Percentiles rank a stretch among this genome's conserved stretches.
Conservation (phyloP, 202 grass and related monocot genomes). For the Carex arenaria region DNA sequence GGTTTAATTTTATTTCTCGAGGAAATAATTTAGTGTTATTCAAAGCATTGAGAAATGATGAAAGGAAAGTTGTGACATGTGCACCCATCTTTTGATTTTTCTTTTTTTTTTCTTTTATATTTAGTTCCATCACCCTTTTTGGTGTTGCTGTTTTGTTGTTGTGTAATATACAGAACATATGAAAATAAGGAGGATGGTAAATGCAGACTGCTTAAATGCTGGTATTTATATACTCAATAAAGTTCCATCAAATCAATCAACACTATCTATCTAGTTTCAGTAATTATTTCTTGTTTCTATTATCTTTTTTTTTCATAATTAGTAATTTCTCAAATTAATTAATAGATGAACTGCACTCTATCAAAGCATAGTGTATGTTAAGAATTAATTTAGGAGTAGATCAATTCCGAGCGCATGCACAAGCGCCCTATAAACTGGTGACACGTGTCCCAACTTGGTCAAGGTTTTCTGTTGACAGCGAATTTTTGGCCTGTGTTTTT, state of each 20-base stretch:
- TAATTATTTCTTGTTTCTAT: not conserved
- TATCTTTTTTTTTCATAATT: not conserved
- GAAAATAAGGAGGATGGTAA: conserved; percentile 24
- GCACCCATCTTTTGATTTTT: conserved; percentile 16
- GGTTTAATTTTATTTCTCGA: conserved; percentile 26
- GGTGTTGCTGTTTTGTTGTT: conserved; percentile 23
- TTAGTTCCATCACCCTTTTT: conserved; percentile 17
- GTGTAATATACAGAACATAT: conserved; percentile 33
- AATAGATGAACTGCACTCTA: no score
- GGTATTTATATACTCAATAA: conserved; percentile 28
- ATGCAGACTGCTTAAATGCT: conserved; percentile 24
- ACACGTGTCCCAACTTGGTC: no score
- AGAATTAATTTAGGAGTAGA: no score
- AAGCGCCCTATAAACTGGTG: no score
- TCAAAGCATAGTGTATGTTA: no score
- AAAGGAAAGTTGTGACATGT: not conserved
- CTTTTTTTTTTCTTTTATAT: not conserved
- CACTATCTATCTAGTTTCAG: not conserved
- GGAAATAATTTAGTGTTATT: conserved; percentile 29
- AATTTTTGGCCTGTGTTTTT: no score
- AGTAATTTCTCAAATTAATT: not conserved
- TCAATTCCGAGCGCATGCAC: no score
- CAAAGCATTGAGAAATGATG: conserved; percentile 20
- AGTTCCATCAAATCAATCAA: conserved; percentile 20
- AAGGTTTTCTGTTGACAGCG: no score